Evolutionary conservation across 208 protist species (phyloP).

Genomic region (Leishmania martiniquensis): DNA sequence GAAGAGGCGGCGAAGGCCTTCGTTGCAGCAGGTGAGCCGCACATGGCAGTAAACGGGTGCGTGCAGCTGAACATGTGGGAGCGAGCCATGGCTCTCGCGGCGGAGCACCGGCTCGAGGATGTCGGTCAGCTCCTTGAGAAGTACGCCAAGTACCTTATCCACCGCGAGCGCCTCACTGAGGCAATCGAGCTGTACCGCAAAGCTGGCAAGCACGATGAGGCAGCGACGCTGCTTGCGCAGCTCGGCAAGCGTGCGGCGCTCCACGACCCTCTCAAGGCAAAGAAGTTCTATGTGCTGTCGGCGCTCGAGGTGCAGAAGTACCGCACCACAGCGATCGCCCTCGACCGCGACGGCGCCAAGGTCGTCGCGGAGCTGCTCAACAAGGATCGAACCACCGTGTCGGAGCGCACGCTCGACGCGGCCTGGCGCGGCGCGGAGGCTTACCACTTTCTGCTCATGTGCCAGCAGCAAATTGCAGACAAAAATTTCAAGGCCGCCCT

Average conservation of each 20-base stretch:
- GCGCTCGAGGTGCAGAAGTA: slow-evolving; percentile 95
- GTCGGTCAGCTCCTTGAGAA: slow-evolving; percentile 89
- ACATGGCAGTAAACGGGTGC: slow-evolving; percentile 94
- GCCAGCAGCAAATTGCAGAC: slow-evolving; percentile 85
- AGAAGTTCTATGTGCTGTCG: slow-evolving; percentile 97
- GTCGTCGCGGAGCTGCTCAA: slow-evolving; percentile 80
- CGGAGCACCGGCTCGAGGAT: slow-evolving; percentile 82
- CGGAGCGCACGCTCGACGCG: slow-evolving; percentile 83
- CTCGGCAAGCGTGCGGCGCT: slow-evolving; percentile 73
- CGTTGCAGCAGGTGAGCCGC: slow-evolving; percentile 86
- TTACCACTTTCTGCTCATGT: slow-evolving; percentile 96
- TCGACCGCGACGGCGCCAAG: slow-evolving; percentile 63
- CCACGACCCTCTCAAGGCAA: slow-evolving; percentile 89
- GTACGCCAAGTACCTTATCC: slow-evolving; percentile 92
- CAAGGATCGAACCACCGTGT: slow-evolving; percentile 68
- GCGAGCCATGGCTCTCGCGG: slow-evolving; percentile 89
- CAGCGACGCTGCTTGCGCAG: slow-evolving; percentile 93
- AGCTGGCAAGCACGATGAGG: slow-evolving; percentile 93
- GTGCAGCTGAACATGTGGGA: slow-evolving; percentile 95
- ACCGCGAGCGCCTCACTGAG: slow-evolving; percentile 86
- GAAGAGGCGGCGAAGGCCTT: slow-evolving; percentile 91
- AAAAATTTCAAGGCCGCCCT: slow-evolving; percentile 76
- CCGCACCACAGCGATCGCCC: slow-evolving; percentile 66
- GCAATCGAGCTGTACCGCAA: slow-evolving; percentile 98
- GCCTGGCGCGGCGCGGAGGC: slow-evolving; percentile 96